Evolutionary conservation across 768 basidiomycete species (phyloP), one percentile per base, ranked within the genome.

Genomic region (Peribolospora baueri): DNA sequence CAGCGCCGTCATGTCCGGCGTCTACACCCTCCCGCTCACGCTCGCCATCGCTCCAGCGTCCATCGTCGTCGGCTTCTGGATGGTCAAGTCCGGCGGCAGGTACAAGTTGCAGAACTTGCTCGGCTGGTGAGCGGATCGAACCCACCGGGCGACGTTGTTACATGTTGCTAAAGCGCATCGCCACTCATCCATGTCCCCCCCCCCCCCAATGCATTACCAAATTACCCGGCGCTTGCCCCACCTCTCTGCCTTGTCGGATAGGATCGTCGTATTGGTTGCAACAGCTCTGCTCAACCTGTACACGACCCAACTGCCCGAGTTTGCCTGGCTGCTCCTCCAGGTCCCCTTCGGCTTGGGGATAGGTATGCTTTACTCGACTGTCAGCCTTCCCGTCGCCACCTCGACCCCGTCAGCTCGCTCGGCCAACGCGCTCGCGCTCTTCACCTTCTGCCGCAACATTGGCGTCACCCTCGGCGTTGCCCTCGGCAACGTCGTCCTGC

Each of bases 21-120:
- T 59, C 6, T 42, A 51, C n/a, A 50, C 56, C 50, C 55, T 59
- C n/a, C 55, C 55, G 2, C 56, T 59, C 53, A 52, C 53, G 1
- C 40, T 59, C 40, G 53, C 45, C 40, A 46, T 56, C 13, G 53
- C 55, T 42, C 51, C 45, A 40, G 45, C 42, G 40, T 42, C 40
- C 51, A 43, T 52, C 40, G 38, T 8, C 51, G 45, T 43, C 5
- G 51, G 51, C 51, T 43, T 42, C 11, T 52, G 42, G 41, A 52
- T 52, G 7, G 45, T 43, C 51, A 40, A 43, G 5, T 42, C 51
- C 5, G 51, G 51, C 13, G 41, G 51, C 40, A 52, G 41, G 51
- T 5, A 40, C 51, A n/a, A 43, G 41, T 7, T 52, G 40, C 51
- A 42, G 11, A 52, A 42, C 41, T 42, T 43, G 14, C 51, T 52